Evolutionary conservation across 345 rosid species (phyloP).

Genomic region (Citropsis articulata): DNA sequence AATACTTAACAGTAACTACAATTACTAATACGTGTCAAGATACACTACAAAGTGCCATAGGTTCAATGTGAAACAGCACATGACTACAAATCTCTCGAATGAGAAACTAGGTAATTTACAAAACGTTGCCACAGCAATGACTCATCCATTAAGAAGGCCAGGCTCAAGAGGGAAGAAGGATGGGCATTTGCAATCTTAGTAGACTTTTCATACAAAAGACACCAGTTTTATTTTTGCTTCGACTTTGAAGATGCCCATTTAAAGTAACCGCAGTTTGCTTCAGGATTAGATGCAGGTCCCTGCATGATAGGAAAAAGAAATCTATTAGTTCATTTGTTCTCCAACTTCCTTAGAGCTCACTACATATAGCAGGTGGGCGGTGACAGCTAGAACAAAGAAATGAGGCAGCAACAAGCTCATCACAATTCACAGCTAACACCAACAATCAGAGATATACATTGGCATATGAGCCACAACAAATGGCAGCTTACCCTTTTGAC

Average conservation of each 20-base stretch:
- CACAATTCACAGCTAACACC: too few relatives aligned
- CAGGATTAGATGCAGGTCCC: conserved; percentile 92
- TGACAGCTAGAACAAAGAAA: background rate
- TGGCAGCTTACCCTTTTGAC: background rate
- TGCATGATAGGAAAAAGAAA: conserved; percentile 14
- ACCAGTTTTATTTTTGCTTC: conserved; percentile 14
- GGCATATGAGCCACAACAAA: background rate
- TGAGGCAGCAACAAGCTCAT: background rate
- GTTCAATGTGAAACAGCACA: background rate
- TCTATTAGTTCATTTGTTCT: background rate
- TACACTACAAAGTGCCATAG: background rate
- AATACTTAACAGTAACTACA: background rate
- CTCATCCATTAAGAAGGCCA: background rate
- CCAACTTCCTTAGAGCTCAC: background rate
- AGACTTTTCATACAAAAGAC: background rate
- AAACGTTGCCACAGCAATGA: background rate
- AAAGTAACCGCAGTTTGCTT: conserved; percentile 90
- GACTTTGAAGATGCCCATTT: conserved; percentile 75
- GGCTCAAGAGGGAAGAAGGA: background rate
- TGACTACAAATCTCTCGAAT: background rate
- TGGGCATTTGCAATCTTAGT: background rate
- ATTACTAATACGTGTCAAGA: background rate
- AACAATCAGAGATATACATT: background rate
- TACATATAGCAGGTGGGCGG: background rate
- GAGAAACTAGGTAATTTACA: background rate